Percentiles rank a stretch among this genome's conserved stretches.
phyloP scores from a whole-genome alignment of 169 alveolate genomes.

The Babesia ovis region DNA sequence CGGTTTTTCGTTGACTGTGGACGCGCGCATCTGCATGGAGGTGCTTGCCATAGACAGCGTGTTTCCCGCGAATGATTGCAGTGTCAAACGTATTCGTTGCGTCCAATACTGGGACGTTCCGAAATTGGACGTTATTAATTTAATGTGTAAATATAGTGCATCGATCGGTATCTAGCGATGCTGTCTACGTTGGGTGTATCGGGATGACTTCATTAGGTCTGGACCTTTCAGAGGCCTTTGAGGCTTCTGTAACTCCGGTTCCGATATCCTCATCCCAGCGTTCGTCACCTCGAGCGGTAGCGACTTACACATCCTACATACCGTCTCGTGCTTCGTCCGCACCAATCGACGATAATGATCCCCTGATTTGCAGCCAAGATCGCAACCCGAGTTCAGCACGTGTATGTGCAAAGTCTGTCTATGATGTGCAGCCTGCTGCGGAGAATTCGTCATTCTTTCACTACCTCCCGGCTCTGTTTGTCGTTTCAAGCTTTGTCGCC shows the following conservation, averaged over 20 bases:
- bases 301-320: conserved; percentile 47
- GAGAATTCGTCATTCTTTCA: conserved; percentile 7
- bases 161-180: conserved; percentile 1
- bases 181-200: conserved; percentile 16
- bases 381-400: conserved; percentile 11
- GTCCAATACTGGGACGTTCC: no score
- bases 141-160: background rate
- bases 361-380: conserved; percentile 33
- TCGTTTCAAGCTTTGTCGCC: conserved; percentile 2
- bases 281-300: conserved; percentile 23
- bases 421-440: conserved; percentile 15
- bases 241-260: conserved; percentile 3
- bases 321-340: conserved; percentile 11
- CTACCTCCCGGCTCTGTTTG: conserved; percentile 55
- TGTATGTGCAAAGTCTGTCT: conserved; percentile 33
- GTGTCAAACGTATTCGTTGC: no score
- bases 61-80: no score
- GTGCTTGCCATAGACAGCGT: conserved; percentile 16
- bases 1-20: conserved; percentile 1
- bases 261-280: conserved; percentile 23
- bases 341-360: conserved; percentile 34
- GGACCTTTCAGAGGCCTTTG: conserved; percentile 19
- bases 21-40: conserved; percentile 34
- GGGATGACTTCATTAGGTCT: conserved; percentile 13
- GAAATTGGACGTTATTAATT: no score